Base-by-base conservation (phyloP, 345 rosid species). In the Diplotaxis tenuifolia region DNA sequence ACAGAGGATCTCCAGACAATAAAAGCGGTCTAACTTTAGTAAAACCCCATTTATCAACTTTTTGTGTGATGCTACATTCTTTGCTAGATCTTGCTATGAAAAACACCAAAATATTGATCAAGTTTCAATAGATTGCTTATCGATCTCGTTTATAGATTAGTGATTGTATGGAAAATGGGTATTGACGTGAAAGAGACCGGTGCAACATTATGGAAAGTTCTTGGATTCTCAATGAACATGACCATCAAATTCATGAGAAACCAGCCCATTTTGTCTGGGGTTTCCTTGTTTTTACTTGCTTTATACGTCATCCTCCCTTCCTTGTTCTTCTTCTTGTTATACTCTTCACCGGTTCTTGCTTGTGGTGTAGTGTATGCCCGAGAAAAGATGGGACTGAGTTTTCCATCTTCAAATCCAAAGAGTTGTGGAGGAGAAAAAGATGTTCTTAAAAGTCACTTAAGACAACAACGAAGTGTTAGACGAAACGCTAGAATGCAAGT, bases 301-400 rank as follows among this genome's bases (percentile, higher is more conserved):
- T 40, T 92, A 9, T 88, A 83, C 73, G 42, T 84, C 22, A 75
- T 82, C 66, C 79, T 83, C 31, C 96, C 96, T 58, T 77, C 82
- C 6, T 65, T 86, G 29, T 88, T 95, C 82, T 77, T 52, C 69
- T 65, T 85, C 73, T 65, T 90, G 80, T 7, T 88, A 32, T 90
- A 74, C 64, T 50, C 86, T 54, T 72, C 80, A 6, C 90, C 91
- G 1, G 47, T 88, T 47, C 36, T 87, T 22, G 73, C 78, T 15
- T 81, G 83, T 73, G 65, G 76, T 23, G 57, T 64, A 19, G 70
- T 82, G 23, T 76, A 65, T 2, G 62, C 84, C 31, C 69, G 75
- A 19, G 80, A 76, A 42, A 76, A 32, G 63, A 4, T 76, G 12
- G 75, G 70, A 1, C 22, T 70, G 32, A 70, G 23, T 4, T 10